phyloP scores from a whole-genome alignment of 352 stramenopile species.

The Phytophthora aleatoria region DNA sequence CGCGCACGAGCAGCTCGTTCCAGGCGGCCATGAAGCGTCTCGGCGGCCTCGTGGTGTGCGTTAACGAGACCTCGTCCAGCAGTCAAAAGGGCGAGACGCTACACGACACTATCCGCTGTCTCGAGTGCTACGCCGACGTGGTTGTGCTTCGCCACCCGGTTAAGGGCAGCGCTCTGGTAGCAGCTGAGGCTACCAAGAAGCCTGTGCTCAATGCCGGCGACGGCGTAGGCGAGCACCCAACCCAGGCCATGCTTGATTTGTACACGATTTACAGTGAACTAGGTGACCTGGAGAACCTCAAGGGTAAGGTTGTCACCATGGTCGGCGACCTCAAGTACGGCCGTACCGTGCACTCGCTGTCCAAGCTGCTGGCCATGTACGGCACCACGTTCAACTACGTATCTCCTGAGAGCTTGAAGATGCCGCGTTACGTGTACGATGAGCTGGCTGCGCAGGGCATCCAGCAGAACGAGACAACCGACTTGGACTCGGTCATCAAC shows the following conservation, averaged over 20 bases:
- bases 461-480: conserved; percentile 83
- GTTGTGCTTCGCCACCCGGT: conserved; percentile 95
- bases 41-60: conserved; percentile 93
- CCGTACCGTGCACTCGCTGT: conserved; percentile 98
- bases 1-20: conserved; percentile 98
- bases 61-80: conserved; percentile 95
- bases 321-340: conserved; percentile 99
- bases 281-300: conserved; percentile 58
- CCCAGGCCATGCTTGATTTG: conserved; percentile 98
- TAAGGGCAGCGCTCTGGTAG: conserved; percentile 85
- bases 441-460: conserved; percentile 71
- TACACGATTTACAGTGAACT: conserved; percentile 97
- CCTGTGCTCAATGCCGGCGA: conserved; percentile 96
- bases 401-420: conserved; percentile 85
- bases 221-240: conserved; percentile 98
- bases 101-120: conserved; percentile 96
- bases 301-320: conserved; percentile 94
- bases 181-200: conserved; percentile 83
- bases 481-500: conserved; percentile 89
- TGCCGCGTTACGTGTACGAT: conserved; percentile 85
- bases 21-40: conserved; percentile 97
- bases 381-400: conserved; percentile 93
- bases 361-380: conserved; percentile 94
- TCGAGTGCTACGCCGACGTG: conserved; percentile 97
- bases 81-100: conserved; percentile 98